Base-by-base conservation (phyloP, 345 rosid species). In the Ceriops tagal region DNA sequence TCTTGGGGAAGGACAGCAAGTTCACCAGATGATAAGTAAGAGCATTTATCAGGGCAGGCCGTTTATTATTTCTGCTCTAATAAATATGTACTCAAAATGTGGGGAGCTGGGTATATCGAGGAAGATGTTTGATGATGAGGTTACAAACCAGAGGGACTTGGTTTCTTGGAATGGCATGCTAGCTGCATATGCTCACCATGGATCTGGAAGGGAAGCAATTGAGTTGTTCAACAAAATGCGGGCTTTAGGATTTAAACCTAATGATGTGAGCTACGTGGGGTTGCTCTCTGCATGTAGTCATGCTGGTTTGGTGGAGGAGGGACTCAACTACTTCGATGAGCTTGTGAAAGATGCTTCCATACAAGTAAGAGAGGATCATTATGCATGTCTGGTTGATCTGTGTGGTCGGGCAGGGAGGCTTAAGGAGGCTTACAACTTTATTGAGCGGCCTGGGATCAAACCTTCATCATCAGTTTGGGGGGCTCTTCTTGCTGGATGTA, bases 181-280 rank as follows among this genome's bases (percentile, higher is more conserved):
- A 62, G 84, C 90, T 32, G 90, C 89, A 35, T 90, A 87, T 30
- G 89, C 93, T 21, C 90, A 88, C 65, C 93, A 90, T 72, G 96
- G 96, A 13, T 62, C 37, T 68, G 96, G 90, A 66, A 72, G 63
- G 59, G 92, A 85, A 67, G 90, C 93, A 9, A 76, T 87, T 43
- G 67, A 60, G 37, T 70, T 90, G 76, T 88, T 88, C 65, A 64
- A 84, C 21, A 76, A 85, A 81, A 91, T 91, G 95, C 74, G 60
- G 31, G 63, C 60, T 52, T 76, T 73, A 19, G 86, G 86, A 24
- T 78, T 85, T 56, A 84, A 83, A 65, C 86, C 91, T 18, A 78
- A 79, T 34, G 92, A 77, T 37, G 86, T 79, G n/a, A 88, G 88
- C 9, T 91, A 80, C 43, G 84, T 88, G 51, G 92, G 79, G 52